Conservation (phyloP, 768 basidiomycete species). For the Dentipellis fragilis region DNA sequence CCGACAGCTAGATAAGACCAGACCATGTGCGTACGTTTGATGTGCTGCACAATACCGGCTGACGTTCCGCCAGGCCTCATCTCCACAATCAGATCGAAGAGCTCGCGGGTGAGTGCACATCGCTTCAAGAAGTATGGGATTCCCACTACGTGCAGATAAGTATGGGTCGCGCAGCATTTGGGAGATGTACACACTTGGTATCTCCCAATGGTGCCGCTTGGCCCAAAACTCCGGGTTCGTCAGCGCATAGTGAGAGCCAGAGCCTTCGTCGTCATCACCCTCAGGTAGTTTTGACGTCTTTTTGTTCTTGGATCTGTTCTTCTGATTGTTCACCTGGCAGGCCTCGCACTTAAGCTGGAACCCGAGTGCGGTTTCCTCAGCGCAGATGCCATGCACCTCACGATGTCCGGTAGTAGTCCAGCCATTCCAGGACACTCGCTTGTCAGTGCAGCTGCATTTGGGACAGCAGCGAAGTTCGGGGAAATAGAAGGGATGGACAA, state of each 20-base stretch:
- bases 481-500: not conserved
- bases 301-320: not conserved
- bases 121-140: constrained; percentile 16
- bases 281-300: not conserved
- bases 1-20: not conserved
- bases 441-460: not conserved
- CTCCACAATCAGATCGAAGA: constrained; percentile 19
- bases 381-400: not conserved
- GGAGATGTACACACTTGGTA: constrained; percentile 11
- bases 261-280: too few species aligned
- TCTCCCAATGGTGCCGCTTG: constrained; percentile 13
- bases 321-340: not conserved
- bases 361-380: not conserved
- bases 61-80: constrained; percentile 14
- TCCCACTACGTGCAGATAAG: too few species aligned
- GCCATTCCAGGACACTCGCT: not conserved
- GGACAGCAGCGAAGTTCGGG: not conserved
- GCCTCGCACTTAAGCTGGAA: not conserved
- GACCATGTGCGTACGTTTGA: constrained; percentile 13
- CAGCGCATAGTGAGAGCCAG: constrained; percentile 11
- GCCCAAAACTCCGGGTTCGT: constrained; percentile 17
- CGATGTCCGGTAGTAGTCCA: not conserved
- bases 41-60: constrained; percentile 14
- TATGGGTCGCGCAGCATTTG: not conserved
- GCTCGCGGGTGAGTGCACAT: constrained; percentile 15